Conservation (phyloP, 331 rosid genomes). For the Acacia pycnantha region DNA sequence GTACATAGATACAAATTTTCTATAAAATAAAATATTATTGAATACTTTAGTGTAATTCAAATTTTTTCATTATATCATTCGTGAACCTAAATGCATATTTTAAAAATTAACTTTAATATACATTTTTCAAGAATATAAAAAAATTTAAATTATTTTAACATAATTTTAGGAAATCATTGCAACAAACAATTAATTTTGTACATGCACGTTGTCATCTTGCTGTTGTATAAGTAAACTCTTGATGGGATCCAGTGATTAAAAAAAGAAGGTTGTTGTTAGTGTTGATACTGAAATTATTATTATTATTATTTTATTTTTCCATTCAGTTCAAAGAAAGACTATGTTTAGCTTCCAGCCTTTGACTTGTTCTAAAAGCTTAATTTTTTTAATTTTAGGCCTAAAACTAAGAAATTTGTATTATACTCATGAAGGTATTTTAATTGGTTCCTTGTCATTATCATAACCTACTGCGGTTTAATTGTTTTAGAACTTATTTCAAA, state of each 20-base stretch:
- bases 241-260: background rate
- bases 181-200: background rate
- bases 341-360: background rate
- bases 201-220: background rate
- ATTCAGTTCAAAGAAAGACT: background rate
- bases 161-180: background rate
- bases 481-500: too few species aligned
- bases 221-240: background rate
- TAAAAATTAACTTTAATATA: background rate
- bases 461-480: too few species aligned
- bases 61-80: background rate
- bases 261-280: background rate
- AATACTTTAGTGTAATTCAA: background rate
- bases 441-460: background rate
- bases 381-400: background rate
- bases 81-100: background rate
- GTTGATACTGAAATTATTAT: background rate
- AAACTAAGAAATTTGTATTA: background rate
- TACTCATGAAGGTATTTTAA: background rate
- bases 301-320: background rate
- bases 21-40: background rate
- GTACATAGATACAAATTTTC: background rate
- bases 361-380: conserved; percentile 7
- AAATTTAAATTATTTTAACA: background rate
- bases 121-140: background rate